Conservation (phyloP, 1,284 basidiomycete genomes). For the Ustilago xerochloae region DNA sequence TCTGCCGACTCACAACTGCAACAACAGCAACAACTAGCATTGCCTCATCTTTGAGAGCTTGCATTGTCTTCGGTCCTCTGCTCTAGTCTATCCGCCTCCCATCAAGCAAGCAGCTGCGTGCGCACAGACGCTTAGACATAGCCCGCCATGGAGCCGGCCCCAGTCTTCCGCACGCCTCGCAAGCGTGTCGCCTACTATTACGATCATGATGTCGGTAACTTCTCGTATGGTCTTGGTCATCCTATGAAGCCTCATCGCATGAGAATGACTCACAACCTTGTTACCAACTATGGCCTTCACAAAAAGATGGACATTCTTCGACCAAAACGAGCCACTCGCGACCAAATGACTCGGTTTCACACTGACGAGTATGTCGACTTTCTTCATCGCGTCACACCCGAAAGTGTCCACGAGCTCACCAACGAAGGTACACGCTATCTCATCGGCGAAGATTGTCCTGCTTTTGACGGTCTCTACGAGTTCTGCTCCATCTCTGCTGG, state of each 20-base stretch:
- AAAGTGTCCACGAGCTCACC: conserved; percentile 73
- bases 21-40: neutral
- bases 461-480: conserved; percentile 95
- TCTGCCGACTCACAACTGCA: neutral
- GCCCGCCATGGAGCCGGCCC: conserved; percentile 54
- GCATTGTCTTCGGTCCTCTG: too few species aligned
- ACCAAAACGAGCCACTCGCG: conserved; percentile 81
- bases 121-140: neutral
- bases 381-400: conserved; percentile 82
- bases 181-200: conserved; percentile 59
- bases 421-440: conserved; percentile 74
- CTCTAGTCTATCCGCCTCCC: neutral
- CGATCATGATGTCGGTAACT: conserved; percentile 78
- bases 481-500: conserved; percentile 97
- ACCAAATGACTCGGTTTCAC: conserved; percentile 91
- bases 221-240: conserved; percentile 86
- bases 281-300: conserved; percentile 89
- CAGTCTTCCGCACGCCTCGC: conserved; percentile 49
- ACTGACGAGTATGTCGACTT: conserved; percentile 98
- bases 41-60: too few species aligned
- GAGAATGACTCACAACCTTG: conserved; percentile 82
- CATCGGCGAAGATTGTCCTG: conserved; percentile 90
- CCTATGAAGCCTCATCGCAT: conserved; percentile 86
- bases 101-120: neutral
- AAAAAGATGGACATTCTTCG: conserved; percentile 88